Evolutionary conservation across 169 alveolate species (phyloP).

Genomic region (Cryptosporidium sp.): DNA sequence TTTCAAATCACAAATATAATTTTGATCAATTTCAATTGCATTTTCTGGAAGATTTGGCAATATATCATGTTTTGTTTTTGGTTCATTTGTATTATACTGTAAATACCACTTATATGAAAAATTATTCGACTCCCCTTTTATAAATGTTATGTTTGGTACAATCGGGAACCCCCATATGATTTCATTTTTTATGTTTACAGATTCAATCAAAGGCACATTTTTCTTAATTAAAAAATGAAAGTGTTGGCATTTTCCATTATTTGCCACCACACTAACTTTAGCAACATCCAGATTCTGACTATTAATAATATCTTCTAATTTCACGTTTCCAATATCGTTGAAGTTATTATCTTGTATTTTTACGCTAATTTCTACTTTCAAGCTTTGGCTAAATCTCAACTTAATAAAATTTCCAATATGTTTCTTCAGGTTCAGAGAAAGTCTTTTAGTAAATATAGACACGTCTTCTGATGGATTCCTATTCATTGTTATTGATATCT

Average conservation of each 20-base stretch:
- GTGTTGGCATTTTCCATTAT: neutral
- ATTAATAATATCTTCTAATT: neutral
- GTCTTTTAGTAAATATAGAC: constrained; percentile 27
- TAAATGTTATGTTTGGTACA: constrained; percentile 34
- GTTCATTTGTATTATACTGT: neutral
- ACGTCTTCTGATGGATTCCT: constrained; percentile 14
- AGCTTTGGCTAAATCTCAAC: neutral
- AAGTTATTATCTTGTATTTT: neutral
- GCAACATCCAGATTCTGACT: neutral
- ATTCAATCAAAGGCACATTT: constrained; percentile 16
- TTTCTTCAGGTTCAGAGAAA: constrained; percentile 39
- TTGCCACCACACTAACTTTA: neutral
- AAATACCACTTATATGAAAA: constrained; percentile 53
- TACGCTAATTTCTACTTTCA: neutral
- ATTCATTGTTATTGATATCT: constrained; percentile 77
- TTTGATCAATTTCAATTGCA: constrained; percentile 8
- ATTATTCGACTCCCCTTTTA: constrained; percentile 1
- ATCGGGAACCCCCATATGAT: constrained; percentile 57
- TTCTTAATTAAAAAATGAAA: constrained; percentile 18
- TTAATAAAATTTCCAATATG: constrained; percentile 32
- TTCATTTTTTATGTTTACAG: constrained; percentile 30
- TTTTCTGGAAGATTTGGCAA: constrained; percentile 17
- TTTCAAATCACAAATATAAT: constrained; percentile 22
- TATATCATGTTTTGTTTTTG: constrained; percentile 9
- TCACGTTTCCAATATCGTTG: neutral